Percentiles rank a stretch among this genome's conserved stretches.
phyloP scores from a whole-genome alignment of 2,329 filamentous ascomycete species.

The Chrysoporthe austroafricana region DNA sequence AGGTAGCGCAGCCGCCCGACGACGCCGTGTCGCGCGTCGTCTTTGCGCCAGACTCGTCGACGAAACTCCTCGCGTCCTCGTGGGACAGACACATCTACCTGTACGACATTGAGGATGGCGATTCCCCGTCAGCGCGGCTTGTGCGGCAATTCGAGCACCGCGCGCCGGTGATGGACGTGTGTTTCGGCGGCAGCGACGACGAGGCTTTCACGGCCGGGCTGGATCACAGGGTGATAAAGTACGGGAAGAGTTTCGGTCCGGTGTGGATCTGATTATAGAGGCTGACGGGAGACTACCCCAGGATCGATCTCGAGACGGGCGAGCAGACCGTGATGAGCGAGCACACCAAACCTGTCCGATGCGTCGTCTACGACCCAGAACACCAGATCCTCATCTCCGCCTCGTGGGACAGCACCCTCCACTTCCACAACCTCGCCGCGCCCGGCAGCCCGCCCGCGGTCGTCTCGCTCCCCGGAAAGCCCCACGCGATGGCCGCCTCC shows the following conservation, averaged over 20 bases:
- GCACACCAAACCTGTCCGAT: conserved; percentile 79
- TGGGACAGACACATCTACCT: conserved; percentile 94
- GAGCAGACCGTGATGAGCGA: conserved; percentile 76
- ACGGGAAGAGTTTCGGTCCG: conserved; percentile 30
- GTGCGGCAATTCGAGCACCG: conserved; percentile 77
- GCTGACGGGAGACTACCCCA: conserved; percentile 33
- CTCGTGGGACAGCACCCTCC: conserved; percentile 91
- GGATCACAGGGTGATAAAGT: conserved; percentile 85
- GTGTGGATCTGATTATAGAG: not conserved
- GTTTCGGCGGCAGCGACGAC: conserved; percentile 81
- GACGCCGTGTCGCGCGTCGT: conserved; percentile 87
- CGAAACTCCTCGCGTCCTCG: conserved; percentile 83
- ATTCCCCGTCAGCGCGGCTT: conserved; percentile 63
- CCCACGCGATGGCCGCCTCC: conserved; percentile 81
- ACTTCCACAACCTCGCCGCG: conserved; percentile 72
- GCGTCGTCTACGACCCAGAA: conserved; percentile 78
- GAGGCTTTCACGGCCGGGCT: conserved; percentile 86
- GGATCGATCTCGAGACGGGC: conserved; percentile 71
- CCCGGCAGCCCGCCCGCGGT: conserved; percentile 60
- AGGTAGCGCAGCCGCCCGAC: conserved; percentile 78
- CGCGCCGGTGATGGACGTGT: conserved; percentile 87
- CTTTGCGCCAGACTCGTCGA: conserved; percentile 79
- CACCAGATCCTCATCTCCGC: conserved; percentile 83
- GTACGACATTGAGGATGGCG: conserved; percentile 72
- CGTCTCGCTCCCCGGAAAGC: conserved; percentile 79